Evolutionary conservation across 352 stramenopile genomes (phyloP).

Genomic region (Pythium guiyangense): DNA sequence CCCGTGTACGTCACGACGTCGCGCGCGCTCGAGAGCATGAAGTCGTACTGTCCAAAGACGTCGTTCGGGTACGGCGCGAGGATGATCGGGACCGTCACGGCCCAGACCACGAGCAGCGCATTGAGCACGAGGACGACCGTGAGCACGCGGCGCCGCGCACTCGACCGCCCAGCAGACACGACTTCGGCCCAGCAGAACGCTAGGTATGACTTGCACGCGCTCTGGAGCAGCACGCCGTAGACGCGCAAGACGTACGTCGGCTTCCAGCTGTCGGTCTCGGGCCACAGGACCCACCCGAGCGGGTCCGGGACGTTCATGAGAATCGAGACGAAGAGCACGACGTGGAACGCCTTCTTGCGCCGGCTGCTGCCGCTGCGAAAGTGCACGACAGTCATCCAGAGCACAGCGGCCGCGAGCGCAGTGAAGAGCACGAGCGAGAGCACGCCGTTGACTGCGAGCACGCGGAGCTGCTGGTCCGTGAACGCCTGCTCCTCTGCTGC

Average conservation of each 20-base stretch:
- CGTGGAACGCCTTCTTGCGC: constrained; percentile 70
- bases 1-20: constrained; percentile 53
- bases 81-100: constrained; percentile 46
- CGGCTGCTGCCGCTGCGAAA: constrained; percentile 42
- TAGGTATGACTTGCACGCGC: constrained; percentile 78
- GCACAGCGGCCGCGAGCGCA: constrained; percentile 46
- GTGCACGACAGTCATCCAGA: constrained; percentile 63
- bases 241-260: constrained; percentile 58
- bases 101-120: constrained; percentile 49
- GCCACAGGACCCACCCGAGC: constrained; percentile 53
- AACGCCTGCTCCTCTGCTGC: constrained; percentile 13
- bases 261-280: constrained; percentile 59
- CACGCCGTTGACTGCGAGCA: constrained; percentile 51
- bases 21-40: constrained; percentile 50
- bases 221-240: constrained; percentile 67
- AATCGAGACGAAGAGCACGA: constrained; percentile 59
- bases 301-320: constrained; percentile 63
- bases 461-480: constrained; percentile 32
- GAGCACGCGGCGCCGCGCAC: constrained; percentile 47
- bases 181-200: constrained; percentile 79
- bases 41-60: constrained; percentile 56
- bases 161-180: constrained; percentile 63
- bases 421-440: constrained; percentile 60
- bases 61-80: constrained; percentile 50
- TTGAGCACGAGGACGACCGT: constrained; percentile 61